A percentile compares a stretch with the other conserved stretches of the same genome.
Conservation (phyloP, 2,329 filamentous ascomycete species). For the Curvularia sp. region DNA sequence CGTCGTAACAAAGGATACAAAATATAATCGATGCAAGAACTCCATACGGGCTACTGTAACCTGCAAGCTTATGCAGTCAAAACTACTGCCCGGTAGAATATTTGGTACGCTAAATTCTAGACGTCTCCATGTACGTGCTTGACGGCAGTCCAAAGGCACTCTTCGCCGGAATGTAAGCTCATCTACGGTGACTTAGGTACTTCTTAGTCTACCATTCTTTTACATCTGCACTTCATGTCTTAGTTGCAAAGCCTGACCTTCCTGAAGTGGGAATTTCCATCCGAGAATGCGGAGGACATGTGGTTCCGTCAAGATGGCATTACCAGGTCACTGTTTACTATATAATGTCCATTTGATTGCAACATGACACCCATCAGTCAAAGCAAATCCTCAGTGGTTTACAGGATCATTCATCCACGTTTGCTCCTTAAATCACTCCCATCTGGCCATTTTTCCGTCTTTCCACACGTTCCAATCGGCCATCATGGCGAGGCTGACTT, state of each 20-base stretch:
- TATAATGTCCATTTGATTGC: constrained; percentile 28
- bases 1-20: neutral
- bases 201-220: constrained; percentile 22
- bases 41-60: neutral
- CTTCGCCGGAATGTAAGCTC: constrained; percentile 30
- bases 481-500: constrained; percentile 38
- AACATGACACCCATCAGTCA: constrained; percentile 38
- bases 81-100: constrained; percentile 13
- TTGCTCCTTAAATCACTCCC: constrained; percentile 24
- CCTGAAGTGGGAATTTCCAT: constrained; percentile 29
- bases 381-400: constrained; percentile 13
- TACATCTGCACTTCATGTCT: constrained; percentile 34
- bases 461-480: constrained; percentile 6
- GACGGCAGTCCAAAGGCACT: constrained; percentile 30
- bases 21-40: neutral
- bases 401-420: constrained; percentile 13
- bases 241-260: constrained; percentile 32
- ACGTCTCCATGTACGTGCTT: neutral
- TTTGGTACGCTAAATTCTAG: constrained; percentile 21
- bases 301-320: constrained; percentile 14
- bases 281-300: constrained; percentile 32
- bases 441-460: constrained; percentile 25
- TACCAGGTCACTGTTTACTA: constrained; percentile 19
- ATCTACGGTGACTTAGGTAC: constrained; percentile 33
- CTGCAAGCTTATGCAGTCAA: constrained; percentile 14